Evolutionary conservation across 164 flowering plant genomes (phyloP).

Genomic region (Vitis rupestris): DNA sequence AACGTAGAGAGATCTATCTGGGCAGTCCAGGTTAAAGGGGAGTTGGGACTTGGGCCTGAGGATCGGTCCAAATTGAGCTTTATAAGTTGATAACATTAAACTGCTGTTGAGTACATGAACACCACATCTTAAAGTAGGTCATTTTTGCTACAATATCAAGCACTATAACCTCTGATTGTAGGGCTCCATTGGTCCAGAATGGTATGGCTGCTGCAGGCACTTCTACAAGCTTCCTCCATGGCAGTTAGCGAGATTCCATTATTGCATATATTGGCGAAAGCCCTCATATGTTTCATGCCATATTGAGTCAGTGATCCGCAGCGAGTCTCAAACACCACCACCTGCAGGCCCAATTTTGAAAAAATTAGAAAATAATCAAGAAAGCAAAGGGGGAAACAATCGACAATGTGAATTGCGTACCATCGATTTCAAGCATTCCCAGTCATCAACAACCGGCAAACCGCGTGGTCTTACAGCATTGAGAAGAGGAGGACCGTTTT

Average conservation of each 20-base stretch:
- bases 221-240: conserved; percentile 57
- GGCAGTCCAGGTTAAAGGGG: too few species aligned
- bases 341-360: conserved; percentile 32
- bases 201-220: conserved; percentile 40
- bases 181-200: conserved; percentile 37
- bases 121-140: too few species aligned
- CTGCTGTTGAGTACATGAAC: too few species aligned
- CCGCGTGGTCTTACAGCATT: conserved; percentile 41
- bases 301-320: conserved; percentile 87
- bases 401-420: conserved; percentile 28
- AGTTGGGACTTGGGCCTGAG: too few species aligned
- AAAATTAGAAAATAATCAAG: background rate
- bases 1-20: too few species aligned
- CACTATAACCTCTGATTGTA: conserved; percentile 49
- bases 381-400: background rate
- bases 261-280: conserved; percentile 93
- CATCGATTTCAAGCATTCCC: conserved; percentile 80
- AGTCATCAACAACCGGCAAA: conserved; percentile 72
- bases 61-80: too few species aligned
- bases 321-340: conserved; percentile 56
- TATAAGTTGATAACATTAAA: too few species aligned
- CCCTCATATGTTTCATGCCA: conserved; percentile 95
- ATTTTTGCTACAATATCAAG: conserved; percentile 28
- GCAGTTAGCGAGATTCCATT: conserved; percentile 31
- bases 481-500: conserved; percentile 39